Evolutionary conservation across 2,329 filamentous ascomycete genomes (phyloP), one percentile per base, ranked within the genome.

Genomic region (Penicillium thymicola): DNA sequence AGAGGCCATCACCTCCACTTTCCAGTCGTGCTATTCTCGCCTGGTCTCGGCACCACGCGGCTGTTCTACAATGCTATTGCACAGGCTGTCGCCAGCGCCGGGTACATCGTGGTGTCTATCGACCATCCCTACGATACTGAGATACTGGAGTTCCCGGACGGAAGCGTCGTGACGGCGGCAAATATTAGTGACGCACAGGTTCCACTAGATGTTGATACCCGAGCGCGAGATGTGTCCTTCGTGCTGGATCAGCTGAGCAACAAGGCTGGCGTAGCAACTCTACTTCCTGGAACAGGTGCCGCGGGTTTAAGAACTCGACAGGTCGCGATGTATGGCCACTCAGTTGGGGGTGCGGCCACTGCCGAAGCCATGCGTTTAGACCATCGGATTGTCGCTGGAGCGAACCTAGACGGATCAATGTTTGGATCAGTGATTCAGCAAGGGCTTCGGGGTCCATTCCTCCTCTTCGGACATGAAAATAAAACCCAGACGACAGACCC

Each of bases 121-220:
- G 73, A 75, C 46, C 72, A 75, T 48, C 68, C 73, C 4, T 72
- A 72, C 46, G 73, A 75, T 57, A 63, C 65, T 0, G 59, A 66
- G 10, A 66, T 74, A 18, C 66, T 75, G 7, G 66, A 68, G 27
- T 75, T 69, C 21, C 70, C 71, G 0, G 65, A 73, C 40, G 65
- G 61, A n/a, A 32, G 32, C 18, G 43, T 54, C 2, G 45, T 67
- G 8, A 42, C 59, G 42, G 55, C 42, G 3, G 34, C 46, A 38
- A 57, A 61, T 28, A 51, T 56, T 25, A 55, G 4, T 23, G 49
- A 60, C 14, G 36, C 48, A 7, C 41, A 58, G 37, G 25, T 50
- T n/a, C n/a, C 38, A 21, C 37, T 47, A 18, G 59, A 49, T 27
- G 18, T 61, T 21, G 10, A 59, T 3, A 38, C 54, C n/a, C 52